phyloP scores from a whole-genome alignment of 176 grass and related monocot genomes.

The Zizania latifolia region DNA sequence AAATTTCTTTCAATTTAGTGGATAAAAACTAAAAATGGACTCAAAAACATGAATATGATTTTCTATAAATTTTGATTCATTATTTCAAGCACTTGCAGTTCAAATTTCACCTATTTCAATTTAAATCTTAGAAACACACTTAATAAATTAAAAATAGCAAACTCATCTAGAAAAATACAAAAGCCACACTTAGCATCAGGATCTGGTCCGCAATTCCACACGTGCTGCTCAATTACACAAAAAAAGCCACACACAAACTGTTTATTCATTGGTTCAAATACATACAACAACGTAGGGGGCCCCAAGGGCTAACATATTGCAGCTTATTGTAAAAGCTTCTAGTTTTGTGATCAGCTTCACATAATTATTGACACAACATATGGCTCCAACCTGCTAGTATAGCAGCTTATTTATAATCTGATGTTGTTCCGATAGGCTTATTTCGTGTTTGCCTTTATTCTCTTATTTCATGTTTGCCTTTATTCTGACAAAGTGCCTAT shows the following conservation, averaged over 20 bases:
- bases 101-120: too few species aligned
- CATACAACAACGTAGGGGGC: neutral
- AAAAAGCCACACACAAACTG: neutral
- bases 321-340: slow-evolving; percentile 14
- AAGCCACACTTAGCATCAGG: neutral
- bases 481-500: neutral
- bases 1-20: too few species aligned
- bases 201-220: neutral
- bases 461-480: neutral
- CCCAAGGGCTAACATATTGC: neutral
- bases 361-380: slow-evolving; percentile 9
- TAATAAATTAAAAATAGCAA: too few species aligned
- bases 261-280: slow-evolving; percentile 26
- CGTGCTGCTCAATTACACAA: neutral
- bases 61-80: too few species aligned
- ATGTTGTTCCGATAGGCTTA: slow-evolving; percentile 6
- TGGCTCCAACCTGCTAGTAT: neutral
- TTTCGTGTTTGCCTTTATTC: too few species aligned
- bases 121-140: too few species aligned
- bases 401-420: slow-evolving; percentile 27
- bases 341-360: neutral
- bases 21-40: too few species aligned
- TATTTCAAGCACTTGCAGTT: too few species aligned
- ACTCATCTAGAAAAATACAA: too few species aligned
- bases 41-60: too few species aligned